Evolutionary conservation across 176 grass and related monocot species (phyloP).

Genomic region (Aegilops sharonensis): DNA sequence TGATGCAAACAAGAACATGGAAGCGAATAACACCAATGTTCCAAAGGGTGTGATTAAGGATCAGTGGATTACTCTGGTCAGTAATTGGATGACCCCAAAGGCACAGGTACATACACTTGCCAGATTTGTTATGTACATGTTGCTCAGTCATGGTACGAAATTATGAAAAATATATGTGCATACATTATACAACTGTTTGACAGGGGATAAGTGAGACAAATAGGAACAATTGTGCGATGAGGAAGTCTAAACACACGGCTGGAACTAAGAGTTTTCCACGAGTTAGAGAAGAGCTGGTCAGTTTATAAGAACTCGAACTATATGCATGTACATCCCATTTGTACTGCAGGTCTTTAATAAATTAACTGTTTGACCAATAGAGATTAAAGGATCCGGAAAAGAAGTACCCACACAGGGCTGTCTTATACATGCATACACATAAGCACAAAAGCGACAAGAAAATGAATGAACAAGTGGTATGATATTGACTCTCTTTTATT

Average conservation of each 20-base stretch:
- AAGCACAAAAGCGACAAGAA: neutral
- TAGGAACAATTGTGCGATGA: neutral
- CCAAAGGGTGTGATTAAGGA: neutral
- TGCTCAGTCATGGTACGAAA: neutral
- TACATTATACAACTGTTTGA: neutral
- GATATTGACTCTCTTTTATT: neutral
- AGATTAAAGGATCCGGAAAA: neutral
- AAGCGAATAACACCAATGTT: constrained; percentile 5
- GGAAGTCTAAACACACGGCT: neutral
- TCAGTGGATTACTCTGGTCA: neutral
- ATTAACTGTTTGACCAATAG: neutral
- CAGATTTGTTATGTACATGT: neutral
- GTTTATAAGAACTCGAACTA: neutral
- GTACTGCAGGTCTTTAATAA: neutral
- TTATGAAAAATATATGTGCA: neutral
- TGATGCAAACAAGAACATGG: neutral
- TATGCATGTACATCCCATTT: neutral
- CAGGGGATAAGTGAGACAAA: neutral
- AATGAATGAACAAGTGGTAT: neutral
- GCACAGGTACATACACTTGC: neutral
- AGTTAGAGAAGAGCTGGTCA: constrained; percentile 2
- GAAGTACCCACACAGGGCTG: neutral
- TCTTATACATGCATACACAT: neutral
- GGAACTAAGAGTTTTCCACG: constrained; percentile 15
- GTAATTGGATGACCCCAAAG: constrained; percentile 15